Conservation (phyloP, 148 eudicot genomes). For the Silene uniflora region DNA sequence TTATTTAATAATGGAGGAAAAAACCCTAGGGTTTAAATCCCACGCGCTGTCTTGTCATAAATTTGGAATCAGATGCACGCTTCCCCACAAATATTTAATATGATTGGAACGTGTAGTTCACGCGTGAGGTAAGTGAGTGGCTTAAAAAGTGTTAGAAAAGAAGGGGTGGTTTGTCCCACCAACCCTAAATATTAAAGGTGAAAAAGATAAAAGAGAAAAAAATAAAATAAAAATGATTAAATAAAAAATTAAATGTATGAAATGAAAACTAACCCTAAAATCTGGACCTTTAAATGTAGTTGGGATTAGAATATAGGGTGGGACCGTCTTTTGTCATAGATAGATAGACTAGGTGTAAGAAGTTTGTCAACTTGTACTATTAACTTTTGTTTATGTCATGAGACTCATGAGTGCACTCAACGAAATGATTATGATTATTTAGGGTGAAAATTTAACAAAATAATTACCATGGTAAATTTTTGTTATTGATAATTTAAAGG, state of each 20-base stretch:
- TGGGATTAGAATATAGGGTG: conserved; percentile 9
- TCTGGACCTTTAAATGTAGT: conserved; percentile 25
- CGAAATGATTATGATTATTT: no score
- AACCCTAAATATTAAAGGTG: conserved; percentile 42
- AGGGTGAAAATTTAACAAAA: no score
- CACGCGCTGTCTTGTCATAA: conserved; percentile 33
- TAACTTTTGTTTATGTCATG: not conserved
- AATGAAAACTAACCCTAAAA: conserved; percentile 35
- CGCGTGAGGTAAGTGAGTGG: not conserved
- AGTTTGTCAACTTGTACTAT: no score
- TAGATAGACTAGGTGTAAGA: not conserved
- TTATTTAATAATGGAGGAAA: not conserved
- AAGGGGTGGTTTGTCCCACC: conserved; percentile 19
- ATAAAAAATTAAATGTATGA: conserved; percentile 25
- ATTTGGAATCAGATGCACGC: conserved; percentile 22
- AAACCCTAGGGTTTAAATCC: conserved; percentile 19
- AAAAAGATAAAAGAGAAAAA: conserved; percentile 13
- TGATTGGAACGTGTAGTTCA: conserved; percentile 26
- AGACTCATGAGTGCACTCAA: not conserved
- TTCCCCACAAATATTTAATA: conserved; percentile 15
- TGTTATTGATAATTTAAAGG: no score
- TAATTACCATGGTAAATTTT: no score
- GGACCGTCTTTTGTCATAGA: conserved; percentile 3
- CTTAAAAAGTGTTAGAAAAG: not conserved
- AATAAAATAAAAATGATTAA: no score